Conservation (phyloP, 441 rosid species). For the Euphorbia schlechtendalii region DNA sequence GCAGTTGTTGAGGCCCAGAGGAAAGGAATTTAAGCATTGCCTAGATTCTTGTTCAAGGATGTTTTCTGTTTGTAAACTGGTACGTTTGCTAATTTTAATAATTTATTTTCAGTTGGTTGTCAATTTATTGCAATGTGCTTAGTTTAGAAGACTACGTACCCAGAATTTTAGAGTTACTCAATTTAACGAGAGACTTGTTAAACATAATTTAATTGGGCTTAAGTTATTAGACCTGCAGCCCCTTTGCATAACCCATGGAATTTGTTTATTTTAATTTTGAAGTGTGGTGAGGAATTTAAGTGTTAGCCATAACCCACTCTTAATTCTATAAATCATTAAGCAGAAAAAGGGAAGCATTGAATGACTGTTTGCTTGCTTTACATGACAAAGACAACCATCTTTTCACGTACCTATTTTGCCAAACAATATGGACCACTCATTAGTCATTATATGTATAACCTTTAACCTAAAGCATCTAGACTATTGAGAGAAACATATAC, state of each 20-base stretch:
- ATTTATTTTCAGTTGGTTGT: too few relatives aligned
- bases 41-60: conserved; percentile 2
- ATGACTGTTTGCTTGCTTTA: neutral
- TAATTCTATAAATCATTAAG: neutral
- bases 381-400: conserved; percentile 6
- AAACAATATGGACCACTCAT: neutral
- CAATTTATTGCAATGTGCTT: neutral
- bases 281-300: neutral
- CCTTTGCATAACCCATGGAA: neutral
- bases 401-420: neutral
- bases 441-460: too few relatives aligned
- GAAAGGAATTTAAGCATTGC: neutral
- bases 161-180: neutral
- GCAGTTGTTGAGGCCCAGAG: neutral
- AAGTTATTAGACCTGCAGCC: neutral
- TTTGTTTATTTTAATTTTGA: neutral
- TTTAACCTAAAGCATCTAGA: conserved; percentile 17
- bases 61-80: neutral
- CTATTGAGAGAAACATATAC: neutral
- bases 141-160: neutral
- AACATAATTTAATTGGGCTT: neutral
- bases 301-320: neutral
- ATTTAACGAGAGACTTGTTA: neutral
- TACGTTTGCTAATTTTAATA: neutral
- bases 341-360: neutral